These are phyloP conservation scores for Danielia reshetovae DNA, from an alignment of 805 yeast genomes.

Conservation along the genomic window DNA sequence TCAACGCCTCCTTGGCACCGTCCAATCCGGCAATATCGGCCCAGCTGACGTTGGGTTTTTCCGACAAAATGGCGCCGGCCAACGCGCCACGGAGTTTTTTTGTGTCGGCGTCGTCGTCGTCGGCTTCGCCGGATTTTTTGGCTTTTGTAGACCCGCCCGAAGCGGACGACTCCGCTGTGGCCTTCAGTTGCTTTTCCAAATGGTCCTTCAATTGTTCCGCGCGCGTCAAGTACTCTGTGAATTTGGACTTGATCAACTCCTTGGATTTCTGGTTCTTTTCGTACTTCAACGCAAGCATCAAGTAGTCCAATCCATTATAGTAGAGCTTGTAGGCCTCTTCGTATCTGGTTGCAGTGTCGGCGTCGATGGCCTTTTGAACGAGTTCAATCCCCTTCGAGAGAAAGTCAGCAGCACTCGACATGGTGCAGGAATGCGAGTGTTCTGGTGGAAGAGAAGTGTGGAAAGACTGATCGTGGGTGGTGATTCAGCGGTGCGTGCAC, in stretches of 20 bases:
- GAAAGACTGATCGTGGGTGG: slow-evolving; percentile 5
- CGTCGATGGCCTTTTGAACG: slow-evolving; percentile 91
- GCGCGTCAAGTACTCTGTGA: slow-evolving; percentile 84
- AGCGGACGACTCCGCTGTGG: slow-evolving; percentile 48
- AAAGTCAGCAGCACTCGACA: slow-evolving; percentile 56
- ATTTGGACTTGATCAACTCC: slow-evolving; percentile 81
- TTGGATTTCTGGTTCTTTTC: slow-evolving; percentile 89
- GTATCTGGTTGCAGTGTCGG: slow-evolving; percentile 83
- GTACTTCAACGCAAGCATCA: slow-evolving; percentile 90
- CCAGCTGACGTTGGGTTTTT: slow-evolving; percentile 92
- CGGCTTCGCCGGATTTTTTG: slow-evolving; percentile 49
- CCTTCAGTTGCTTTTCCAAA: slow-evolving; percentile 57
- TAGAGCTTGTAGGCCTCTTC: slow-evolving; percentile 93
- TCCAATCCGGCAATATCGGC: slow-evolving; percentile 95
- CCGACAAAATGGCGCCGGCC: slow-evolving; percentile 86
- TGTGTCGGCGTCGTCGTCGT: slow-evolving; percentile 73
- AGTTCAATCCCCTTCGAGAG: slow-evolving; percentile 91
- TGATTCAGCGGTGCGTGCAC: slow-evolving; percentile 6
- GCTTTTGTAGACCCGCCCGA: slow-evolving; percentile 53
- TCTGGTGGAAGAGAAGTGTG: slow-evolving; percentile 2
- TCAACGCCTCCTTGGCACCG: slow-evolving; percentile 90
- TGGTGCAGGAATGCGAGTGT: slow-evolving; percentile 2
- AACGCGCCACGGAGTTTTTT: slow-evolving; percentile 88
- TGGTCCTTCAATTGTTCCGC: slow-evolving; percentile 94
- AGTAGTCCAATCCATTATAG: slow-evolving; percentile 88